Conservation (phyloP, 768 basidiomycete species). For the Suillus lakei region DNA sequence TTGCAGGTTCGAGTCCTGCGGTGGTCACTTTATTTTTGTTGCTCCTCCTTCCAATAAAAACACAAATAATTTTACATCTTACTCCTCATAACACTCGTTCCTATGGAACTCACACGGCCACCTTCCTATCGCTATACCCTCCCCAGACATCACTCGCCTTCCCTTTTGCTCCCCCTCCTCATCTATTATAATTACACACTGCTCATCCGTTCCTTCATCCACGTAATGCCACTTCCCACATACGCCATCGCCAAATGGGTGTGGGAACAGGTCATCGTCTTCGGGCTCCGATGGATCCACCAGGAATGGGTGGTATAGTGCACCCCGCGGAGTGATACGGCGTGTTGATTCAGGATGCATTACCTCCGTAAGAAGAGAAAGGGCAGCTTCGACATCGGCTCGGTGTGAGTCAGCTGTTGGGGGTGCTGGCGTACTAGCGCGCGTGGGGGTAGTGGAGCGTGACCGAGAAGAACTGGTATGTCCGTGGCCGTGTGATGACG, state of each 20-base stretch:
- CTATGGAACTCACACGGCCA: slow-evolving; percentile 67
- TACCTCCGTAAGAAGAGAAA: slow-evolving; percentile 75
- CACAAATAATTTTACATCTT: slow-evolving; percentile 7
- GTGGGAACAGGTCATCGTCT: slow-evolving; percentile 74
- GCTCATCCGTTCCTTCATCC: slow-evolving; percentile 63
- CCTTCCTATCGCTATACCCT: slow-evolving; percentile 62
- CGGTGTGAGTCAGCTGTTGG: slow-evolving; percentile 46
- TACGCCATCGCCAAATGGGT: slow-evolving; percentile 67
- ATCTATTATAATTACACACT: slow-evolving; percentile 50
- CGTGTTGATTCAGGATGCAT: slow-evolving; percentile 80
- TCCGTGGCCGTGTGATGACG: slow-evolving; percentile 30
- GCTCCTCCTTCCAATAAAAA: slow-evolving; percentile 10
- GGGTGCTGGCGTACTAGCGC: slow-evolving; percentile 15
- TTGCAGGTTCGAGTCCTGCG: slow-evolving; percentile 97
- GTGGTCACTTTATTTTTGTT: slow-evolving; percentile 60
- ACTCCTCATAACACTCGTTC: slow-evolving; percentile 16
- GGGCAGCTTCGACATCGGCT: slow-evolving; percentile 63
- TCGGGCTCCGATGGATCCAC: slow-evolving; percentile 47
- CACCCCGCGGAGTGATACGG: slow-evolving; percentile 76
- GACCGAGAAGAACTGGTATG: slow-evolving; percentile 22
- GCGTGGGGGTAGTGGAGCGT: slow-evolving; percentile 27
- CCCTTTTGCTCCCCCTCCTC: slow-evolving; percentile 41
- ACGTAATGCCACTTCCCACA: slow-evolving; percentile 66
- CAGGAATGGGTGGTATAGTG: slow-evolving; percentile 83
- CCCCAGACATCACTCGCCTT: slow-evolving; percentile 37